phyloP scores from a whole-genome alignment of 1,284 basidiomycete species.

The Sporisorium graminicola region DNA sequence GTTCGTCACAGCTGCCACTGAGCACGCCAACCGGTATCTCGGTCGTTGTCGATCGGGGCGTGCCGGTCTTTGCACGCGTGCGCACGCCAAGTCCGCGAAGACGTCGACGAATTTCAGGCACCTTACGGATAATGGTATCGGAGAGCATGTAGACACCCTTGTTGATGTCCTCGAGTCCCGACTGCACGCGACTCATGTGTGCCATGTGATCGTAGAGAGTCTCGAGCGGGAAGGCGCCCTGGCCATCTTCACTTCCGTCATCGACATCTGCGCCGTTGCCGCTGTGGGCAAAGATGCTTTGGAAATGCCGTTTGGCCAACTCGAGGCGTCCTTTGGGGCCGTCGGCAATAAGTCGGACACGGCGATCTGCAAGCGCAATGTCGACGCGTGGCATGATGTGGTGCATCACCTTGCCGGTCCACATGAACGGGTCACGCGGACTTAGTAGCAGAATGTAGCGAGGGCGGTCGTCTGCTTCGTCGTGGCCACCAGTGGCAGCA shows the following conservation, averaged over 20 bases:
- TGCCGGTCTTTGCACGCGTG: constrained; percentile 17
- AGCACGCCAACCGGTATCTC: constrained; percentile 25
- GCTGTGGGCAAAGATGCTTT: constrained; percentile 54
- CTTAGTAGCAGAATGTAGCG: constrained; percentile 88
- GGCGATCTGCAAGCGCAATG: constrained; percentile 64
- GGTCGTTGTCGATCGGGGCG: constrained; percentile 31
- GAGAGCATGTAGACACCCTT: constrained; percentile 89
- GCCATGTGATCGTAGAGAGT: constrained; percentile 88
- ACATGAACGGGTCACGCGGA: constrained; percentile 87
- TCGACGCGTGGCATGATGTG: constrained; percentile 61
- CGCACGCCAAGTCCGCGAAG: constrained; percentile 39
- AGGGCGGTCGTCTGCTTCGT: constrained; percentile 69
- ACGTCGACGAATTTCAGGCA: constrained; percentile 55
- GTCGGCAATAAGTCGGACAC: constrained; percentile 71
- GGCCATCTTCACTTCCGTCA: constrained; percentile 56
- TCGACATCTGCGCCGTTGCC: constrained; percentile 45
- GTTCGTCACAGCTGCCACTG: constrained; percentile 73
- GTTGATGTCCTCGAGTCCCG: constrained; percentile 89
- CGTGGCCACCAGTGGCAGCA: constrained; percentile 70
- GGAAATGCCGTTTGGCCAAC: constrained; percentile 83
- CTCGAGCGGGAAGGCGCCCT: constrained; percentile 69
- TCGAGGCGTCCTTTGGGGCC: constrained; percentile 83
- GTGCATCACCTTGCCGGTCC: constrained; percentile 88
- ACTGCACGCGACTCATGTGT: constrained; percentile 88
- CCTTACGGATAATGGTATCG: constrained; percentile 87